These are phyloP conservation scores for Cucumis variabilis DNA, from an alignment of 331 rosid genomes.

Conservation along the genomic window DNA sequence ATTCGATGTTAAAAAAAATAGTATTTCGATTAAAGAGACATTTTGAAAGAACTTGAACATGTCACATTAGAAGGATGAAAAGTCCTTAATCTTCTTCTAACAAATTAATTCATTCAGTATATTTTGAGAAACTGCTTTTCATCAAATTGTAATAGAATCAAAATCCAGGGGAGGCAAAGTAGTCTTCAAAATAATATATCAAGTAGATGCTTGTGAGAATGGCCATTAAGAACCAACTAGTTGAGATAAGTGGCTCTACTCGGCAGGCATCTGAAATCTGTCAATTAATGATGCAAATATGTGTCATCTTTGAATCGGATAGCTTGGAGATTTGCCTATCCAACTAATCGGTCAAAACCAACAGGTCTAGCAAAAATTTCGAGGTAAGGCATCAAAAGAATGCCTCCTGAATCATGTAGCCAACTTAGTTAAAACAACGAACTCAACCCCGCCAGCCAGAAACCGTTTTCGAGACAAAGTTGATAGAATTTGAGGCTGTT, in stretches of 20 bases:
- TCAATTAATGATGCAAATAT: neutral
- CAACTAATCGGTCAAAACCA: neutral
- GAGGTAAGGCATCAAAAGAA: neutral
- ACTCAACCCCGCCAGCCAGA: conserved; percentile 83
- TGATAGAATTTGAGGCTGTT: conserved; percentile 74
- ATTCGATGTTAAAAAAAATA: no score
- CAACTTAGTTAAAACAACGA: neutral
- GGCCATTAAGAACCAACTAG: neutral
- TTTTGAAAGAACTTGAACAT: no score
- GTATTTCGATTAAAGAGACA: no score
- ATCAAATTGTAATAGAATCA: neutral
- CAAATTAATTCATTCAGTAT: neutral
- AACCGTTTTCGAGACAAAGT: conserved; percentile 83
- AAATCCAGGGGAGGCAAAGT: no score
- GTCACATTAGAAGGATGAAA: no score
- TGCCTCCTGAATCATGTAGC: neutral
- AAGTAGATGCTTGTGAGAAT: neutral
- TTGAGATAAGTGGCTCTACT: neutral
- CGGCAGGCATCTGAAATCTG: neutral
- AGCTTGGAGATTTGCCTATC: neutral
- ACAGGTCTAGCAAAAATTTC: neutral
- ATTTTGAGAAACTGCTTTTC: neutral
- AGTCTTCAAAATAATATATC: neutral
- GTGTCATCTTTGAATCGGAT: neutral
- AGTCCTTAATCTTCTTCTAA: no score